Conservation (phyloP, 2,329 filamentous ascomycete species). For the Ophiostoma ips region DNA sequence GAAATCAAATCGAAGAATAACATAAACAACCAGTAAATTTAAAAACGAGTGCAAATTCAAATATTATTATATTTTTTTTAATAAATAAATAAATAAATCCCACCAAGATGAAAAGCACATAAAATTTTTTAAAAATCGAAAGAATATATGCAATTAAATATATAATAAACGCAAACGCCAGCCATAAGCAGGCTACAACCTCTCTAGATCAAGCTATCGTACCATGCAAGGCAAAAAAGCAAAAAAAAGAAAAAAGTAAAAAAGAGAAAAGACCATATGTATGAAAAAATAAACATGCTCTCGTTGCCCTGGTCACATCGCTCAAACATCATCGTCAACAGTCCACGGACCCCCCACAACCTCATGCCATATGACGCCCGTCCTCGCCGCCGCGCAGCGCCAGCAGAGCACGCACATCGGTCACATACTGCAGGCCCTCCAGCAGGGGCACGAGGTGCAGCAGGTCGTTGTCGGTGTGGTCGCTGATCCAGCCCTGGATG, state of each 20-base stretch:
- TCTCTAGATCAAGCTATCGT: no score
- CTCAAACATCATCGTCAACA: background rate
- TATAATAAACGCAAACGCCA: no score
- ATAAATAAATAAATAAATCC: no score
- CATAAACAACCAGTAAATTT: no score
- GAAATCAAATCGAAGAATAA: no score
- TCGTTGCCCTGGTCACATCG: background rate
- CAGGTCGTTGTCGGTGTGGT: slow-evolving; percentile 91
- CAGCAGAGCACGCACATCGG: slow-evolving; percentile 82
- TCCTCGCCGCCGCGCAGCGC: slow-evolving; percentile 79
- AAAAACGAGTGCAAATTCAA: no score
- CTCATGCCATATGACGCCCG: slow-evolving; percentile 41
- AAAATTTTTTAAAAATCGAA: no score
- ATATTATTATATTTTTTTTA: no score
- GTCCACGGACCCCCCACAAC: background rate
- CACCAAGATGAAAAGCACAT: no score
- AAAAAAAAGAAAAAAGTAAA: background rate
- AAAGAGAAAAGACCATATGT: background rate
- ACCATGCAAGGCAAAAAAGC: background rate
- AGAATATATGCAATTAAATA: no score
- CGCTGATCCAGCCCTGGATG: slow-evolving; percentile 98
- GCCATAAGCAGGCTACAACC: no score
- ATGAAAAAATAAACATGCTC: background rate
- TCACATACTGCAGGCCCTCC: slow-evolving; percentile 91
- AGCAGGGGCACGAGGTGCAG: slow-evolving; percentile 84